A percentile compares a stretch with the other conserved stretches of the same genome.
Conservation (phyloP, 2,329 filamentous ascomycete genomes). For the Aspergillus alliaceus region DNA sequence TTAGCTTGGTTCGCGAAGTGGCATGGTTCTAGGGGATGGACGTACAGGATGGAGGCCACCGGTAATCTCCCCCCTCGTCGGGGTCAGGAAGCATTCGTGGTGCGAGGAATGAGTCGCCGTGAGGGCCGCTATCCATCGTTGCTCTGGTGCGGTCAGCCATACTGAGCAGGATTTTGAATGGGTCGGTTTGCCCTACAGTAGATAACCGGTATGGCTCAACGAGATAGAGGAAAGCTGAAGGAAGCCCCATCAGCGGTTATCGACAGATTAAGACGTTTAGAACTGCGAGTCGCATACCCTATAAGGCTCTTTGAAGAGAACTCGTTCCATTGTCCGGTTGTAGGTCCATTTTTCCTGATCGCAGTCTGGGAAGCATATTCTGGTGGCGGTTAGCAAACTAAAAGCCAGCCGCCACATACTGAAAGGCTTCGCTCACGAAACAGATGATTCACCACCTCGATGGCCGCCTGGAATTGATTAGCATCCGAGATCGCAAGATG, state of each 20-base stretch:
- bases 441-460: slow-evolving; percentile 27
- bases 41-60: slow-evolving; percentile 32
- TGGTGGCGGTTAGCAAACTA: slow-evolving; percentile 12
- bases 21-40: neutral
- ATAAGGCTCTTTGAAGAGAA: slow-evolving; percentile 33
- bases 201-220: slow-evolving; percentile 34
- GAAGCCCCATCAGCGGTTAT: neutral
- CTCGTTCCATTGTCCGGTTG: slow-evolving; percentile 32
- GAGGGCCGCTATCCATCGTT: slow-evolving; percentile 36
- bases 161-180: neutral
- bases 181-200: slow-evolving; percentile 27
- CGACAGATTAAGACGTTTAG: neutral
- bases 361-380: slow-evolving; percentile 34
- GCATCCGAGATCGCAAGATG: neutral
- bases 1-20: neutral
- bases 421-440: slow-evolving; percentile 29
- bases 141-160: slow-evolving; percentile 27
- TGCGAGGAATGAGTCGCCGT: slow-evolving; percentile 33
- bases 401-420: neutral
- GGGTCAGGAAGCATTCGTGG: slow-evolving; percentile 32
- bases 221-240: slow-evolving; percentile 37
- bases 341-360: slow-evolving; percentile 34
- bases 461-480: slow-evolving; percentile 27
- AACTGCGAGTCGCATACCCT: slow-evolving; percentile 23
- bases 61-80: slow-evolving; percentile 32